phyloP scores from a whole-genome alignment of 345 rosid species.

The Eucalyptus erythrocorys region DNA sequence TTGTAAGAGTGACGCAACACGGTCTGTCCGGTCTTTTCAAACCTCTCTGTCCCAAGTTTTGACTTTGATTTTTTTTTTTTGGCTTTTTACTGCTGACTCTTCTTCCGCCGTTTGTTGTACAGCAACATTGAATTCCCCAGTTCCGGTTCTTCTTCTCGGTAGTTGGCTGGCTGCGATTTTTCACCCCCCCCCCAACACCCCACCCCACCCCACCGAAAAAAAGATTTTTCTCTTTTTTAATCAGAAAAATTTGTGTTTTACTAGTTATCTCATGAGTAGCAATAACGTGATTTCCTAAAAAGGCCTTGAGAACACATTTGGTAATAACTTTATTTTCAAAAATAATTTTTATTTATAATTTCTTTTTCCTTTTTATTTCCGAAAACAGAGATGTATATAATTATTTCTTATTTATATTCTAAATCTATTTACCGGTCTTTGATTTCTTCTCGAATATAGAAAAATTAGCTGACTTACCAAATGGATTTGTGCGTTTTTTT shows the following conservation, averaged over 20 bases:
- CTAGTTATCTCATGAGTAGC: neutral
- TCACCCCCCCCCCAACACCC: too few species aligned
- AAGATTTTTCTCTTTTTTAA: too few species aligned
- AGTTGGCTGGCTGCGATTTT: neutral
- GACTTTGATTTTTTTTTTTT: neutral
- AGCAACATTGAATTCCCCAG: neutral
- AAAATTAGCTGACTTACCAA: too few species aligned
- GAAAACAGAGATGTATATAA: too few species aligned
- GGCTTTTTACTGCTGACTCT: neutral
- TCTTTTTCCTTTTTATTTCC: too few species aligned
- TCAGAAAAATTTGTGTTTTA: neutral
- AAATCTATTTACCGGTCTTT: accelerated
- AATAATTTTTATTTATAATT: too few species aligned
- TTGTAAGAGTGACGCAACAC: neutral
- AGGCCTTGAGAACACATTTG: accelerated
- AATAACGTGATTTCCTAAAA: neutral
- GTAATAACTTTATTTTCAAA: too few species aligned
- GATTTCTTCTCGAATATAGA: too few species aligned
- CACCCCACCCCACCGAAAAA: too few species aligned
- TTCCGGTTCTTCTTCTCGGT: neutral
- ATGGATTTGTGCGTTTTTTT: too few species aligned
- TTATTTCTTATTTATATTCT: too few species aligned
- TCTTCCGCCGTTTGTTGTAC: neutral
- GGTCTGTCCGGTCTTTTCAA: neutral
- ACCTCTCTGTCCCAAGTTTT: neutral